These are phyloP conservation scores for Leptographium wingfieldii DNA, from an alignment of 2,329 filamentous ascomycete genomes.

Conservation along the genomic window DNA sequence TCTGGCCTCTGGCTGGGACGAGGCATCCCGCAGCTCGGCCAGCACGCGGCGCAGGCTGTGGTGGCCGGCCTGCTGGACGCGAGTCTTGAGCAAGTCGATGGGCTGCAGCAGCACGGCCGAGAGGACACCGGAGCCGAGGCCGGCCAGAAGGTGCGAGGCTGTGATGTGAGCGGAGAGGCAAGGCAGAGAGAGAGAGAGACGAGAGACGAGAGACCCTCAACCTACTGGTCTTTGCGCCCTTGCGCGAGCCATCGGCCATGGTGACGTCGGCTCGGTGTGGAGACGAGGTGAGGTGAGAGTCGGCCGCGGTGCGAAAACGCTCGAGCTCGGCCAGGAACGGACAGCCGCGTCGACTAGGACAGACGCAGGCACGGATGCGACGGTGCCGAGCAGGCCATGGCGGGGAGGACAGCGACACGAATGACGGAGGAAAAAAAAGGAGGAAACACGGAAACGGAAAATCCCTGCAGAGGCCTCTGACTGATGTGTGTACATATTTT, in stretches of 20 bases:
- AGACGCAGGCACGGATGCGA: neutral
- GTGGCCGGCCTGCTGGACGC: slow-evolving; percentile 75
- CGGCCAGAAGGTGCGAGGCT: slow-evolving; percentile 82
- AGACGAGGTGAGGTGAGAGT: neutral
- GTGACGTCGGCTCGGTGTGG: slow-evolving; percentile 7
- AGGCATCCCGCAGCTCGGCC: slow-evolving; percentile 47
- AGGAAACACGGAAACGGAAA: neutral
- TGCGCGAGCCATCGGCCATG: slow-evolving; percentile 23
- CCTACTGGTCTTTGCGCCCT: slow-evolving; percentile 23
- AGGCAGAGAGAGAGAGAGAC: neutral
- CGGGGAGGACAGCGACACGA: neutral
- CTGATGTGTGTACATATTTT: neutral
- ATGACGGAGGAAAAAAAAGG: neutral
- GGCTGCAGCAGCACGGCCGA: slow-evolving; percentile 88
- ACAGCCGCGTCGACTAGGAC: neutral
- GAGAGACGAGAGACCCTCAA: neutral
- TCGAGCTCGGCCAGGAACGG: neutral
- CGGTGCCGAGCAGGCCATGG: neutral
- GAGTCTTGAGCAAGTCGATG: slow-evolving; percentile 90
- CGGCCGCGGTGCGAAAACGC: no score
- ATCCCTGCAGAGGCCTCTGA: neutral
- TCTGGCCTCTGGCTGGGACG: neutral
- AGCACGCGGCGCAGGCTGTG: slow-evolving; percentile 58
- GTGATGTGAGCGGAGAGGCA: neutral
- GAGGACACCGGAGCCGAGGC: slow-evolving; percentile 73